A percentile compares a stretch with the other conserved stretches of the same genome.
These are phyloP conservation scores for Diaporthe citriasiana DNA, from an alignment of 2,329 filamentous ascomycete genomes.

Conservation along the genomic window DNA sequence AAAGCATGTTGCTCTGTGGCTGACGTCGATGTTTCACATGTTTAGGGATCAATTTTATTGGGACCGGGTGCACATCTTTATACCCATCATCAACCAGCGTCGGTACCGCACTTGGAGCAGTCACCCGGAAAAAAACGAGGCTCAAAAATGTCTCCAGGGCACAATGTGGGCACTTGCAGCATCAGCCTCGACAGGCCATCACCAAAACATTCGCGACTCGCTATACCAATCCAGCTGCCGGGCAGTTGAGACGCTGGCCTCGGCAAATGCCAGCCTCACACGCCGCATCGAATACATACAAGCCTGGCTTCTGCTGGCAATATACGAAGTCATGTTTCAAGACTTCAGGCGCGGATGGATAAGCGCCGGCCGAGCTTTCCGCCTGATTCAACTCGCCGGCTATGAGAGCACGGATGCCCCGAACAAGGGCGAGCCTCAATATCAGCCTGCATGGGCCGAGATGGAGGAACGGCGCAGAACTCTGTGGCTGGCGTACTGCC, in stretches of 20 bases:
- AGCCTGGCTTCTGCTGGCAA: slow-evolving; percentile 46
- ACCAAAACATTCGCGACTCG: slow-evolving; percentile 42
- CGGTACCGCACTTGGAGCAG: slow-evolving; percentile 42
- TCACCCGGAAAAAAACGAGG: background rate
- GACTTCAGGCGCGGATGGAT: slow-evolving; percentile 46
- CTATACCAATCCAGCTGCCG: slow-evolving; percentile 29
- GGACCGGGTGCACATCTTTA: slow-evolving; percentile 44
- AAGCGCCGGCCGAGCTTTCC: slow-evolving; percentile 46
- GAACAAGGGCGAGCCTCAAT: slow-evolving; percentile 6
- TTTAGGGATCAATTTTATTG: slow-evolving; percentile 45
- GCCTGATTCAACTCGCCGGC: slow-evolving; percentile 44
- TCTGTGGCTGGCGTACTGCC: slow-evolving; percentile 13
- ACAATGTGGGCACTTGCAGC: slow-evolving; percentile 56
- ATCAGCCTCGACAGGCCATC: slow-evolving; percentile 50
- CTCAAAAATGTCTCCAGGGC: slow-evolving; percentile 49
- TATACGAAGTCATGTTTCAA: slow-evolving; percentile 47
- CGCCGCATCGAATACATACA: slow-evolving; percentile 44
- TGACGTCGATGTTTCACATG: background rate
- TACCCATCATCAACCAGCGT: slow-evolving; percentile 44
- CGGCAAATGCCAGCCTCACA: slow-evolving; percentile 16
- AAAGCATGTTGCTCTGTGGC: slow-evolving; percentile 28
- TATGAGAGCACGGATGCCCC: slow-evolving; percentile 18
- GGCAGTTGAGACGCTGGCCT: slow-evolving; percentile 44
- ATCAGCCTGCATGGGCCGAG: slow-evolving; percentile 11
- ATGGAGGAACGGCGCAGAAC: slow-evolving; percentile 19